Evolutionary conservation across 306 rosid genomes (phyloP).

Genomic region (Castanea mollissima): DNA sequence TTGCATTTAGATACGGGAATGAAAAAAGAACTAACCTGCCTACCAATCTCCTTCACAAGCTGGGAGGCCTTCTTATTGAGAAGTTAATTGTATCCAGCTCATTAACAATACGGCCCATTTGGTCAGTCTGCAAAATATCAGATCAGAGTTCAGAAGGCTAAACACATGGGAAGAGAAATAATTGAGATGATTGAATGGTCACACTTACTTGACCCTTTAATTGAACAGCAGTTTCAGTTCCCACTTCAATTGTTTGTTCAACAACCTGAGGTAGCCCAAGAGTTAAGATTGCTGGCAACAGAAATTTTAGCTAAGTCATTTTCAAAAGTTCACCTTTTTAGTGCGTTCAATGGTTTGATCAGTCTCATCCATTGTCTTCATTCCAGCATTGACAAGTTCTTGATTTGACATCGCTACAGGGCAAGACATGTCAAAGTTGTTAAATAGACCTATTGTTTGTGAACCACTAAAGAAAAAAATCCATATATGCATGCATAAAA

Average conservation of each 20-base stretch:
- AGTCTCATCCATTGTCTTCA: constrained; percentile 89
- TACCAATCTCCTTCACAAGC: constrained; percentile 97
- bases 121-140: constrained; percentile 72
- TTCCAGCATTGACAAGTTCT: constrained; percentile 83
- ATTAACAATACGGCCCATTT: constrained; percentile 97
- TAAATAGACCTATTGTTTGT: constrained; percentile 11
- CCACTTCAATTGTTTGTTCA: constrained; percentile 92
- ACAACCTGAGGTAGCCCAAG: constrained; percentile 56
- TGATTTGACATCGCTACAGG: constrained; percentile 90
- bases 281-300: constrained; percentile 13
- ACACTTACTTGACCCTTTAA: constrained; percentile 91
- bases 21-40: constrained; percentile 63
- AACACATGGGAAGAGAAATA: neutral
- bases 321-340: constrained; percentile 58
- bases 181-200: constrained; percentile 17
- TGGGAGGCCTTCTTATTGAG: constrained; percentile 96
- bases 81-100: constrained; percentile 98
- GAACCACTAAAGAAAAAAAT: constrained; percentile 9
- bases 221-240: constrained; percentile 86
- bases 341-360: constrained; percentile 92
- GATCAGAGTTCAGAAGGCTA: constrained; percentile 25
- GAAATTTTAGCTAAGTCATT: constrained; percentile 6
- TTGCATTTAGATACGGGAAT: neutral
- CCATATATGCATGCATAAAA: neutral
- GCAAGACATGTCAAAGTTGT: constrained; percentile 28